Base-by-base conservation (phyloP, 2,329 filamentous ascomycete species). In the Hymenoscyphus linearis region DNA sequence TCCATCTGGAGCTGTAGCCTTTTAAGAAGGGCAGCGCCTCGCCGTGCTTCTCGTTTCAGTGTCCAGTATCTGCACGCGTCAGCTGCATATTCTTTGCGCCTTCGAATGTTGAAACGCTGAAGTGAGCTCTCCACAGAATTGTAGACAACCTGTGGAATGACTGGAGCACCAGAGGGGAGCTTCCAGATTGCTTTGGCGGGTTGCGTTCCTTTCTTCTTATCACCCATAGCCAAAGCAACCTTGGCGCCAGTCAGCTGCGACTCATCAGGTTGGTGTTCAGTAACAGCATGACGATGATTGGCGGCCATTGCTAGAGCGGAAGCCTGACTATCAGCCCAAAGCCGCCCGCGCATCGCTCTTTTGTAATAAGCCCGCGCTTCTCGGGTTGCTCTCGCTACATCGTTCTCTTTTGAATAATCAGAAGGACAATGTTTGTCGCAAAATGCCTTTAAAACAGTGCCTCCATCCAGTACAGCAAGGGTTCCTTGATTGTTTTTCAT, bases 41-140 rank as follows among this genome's bases (percentile, higher is more conserved):
- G 84, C 36, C 95, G 86, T 64, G 93, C 90, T 74, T 99, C 95
- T 60, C 95, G 86, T 77, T 99, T 99, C 65, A 99, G 76, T 0
- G 95, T 98, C 95, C 95, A 99, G 76, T 98, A 99, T 68, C 91
- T 92, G 77, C 93, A 98, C 1, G 90, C 90, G 74, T 97, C 93
- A 61, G 91, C 88, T 2, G 96, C 87, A 73, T 91, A 99, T 63
- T 97, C 93, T 72, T 96, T 96, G 58, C 92, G 86, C 72, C 95
- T 96, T 34, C 89, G 85, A 37, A 90, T 81, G n/a, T 85, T 85
- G 73, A 98, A 98, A 55, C 91, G 86, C 64, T 88, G 85, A 36
- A 99, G 81, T 0, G 93, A 90, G 52, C 85, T 85, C 68, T 96
- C 90, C 25, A 99, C 91, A 31, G 88, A 87, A 66, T 93, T 89